Evolutionary conservation across 2,329 filamentous ascomycete genomes (phyloP).

Genomic region (Metarhizium robertsii): DNA sequence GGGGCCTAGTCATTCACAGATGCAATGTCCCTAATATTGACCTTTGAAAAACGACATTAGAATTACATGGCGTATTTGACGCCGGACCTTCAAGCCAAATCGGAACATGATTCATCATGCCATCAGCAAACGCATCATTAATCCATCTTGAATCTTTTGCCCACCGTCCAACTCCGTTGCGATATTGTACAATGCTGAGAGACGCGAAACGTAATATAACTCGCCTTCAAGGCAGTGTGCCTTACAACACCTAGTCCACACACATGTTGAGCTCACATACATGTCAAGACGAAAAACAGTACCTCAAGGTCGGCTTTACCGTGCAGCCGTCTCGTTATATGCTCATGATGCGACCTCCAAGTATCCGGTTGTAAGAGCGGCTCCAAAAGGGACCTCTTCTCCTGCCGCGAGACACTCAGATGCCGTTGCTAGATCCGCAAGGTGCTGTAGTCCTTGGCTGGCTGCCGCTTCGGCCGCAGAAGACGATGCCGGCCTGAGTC

Average conservation of each 20-base stretch:
- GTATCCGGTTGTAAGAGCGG: constrained; percentile 25
- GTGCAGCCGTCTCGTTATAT: background rate
- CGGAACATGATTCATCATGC: no score
- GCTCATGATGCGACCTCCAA: constrained; percentile 14
- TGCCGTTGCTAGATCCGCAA: constrained; percentile 48
- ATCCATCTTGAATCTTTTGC: background rate
- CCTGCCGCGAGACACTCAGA: constrained; percentile 23
- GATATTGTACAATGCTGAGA: background rate
- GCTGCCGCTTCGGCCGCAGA: constrained; percentile 26
- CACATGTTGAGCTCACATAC: background rate
- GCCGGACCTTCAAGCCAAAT: no score
- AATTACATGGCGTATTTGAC: no score
- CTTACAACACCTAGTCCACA: background rate
- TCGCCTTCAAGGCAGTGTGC: background rate
- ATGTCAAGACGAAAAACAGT: background rate
- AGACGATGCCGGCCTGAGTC: constrained; percentile 25
- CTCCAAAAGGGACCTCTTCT: constrained; percentile 22
- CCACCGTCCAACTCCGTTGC: background rate
- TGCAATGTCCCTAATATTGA: no score
- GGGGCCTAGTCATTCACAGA: no score
- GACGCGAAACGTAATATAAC: background rate
- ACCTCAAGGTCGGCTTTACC: background rate
- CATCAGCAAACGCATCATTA: no score
- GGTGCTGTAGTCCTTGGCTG: constrained; percentile 48
- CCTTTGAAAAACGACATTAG: no score